Evolutionary conservation across 805 yeast species (phyloP), one percentile per base, ranked within the genome.

Genomic region (Cyberlindnera misumaiensis): DNA sequence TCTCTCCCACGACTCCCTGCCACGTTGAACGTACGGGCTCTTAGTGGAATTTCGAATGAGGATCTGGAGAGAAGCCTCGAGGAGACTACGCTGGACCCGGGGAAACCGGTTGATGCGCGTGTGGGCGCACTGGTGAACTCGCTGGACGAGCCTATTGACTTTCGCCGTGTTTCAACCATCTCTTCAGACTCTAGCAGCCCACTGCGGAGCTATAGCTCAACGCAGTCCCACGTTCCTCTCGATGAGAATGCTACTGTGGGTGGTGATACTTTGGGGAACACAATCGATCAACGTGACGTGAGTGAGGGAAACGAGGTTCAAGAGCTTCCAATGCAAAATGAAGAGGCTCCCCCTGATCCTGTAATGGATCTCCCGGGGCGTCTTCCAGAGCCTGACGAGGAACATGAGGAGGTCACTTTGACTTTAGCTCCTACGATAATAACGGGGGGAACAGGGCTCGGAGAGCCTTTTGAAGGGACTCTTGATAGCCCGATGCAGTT

Each of bases 61-160:
- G 13, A 16, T 17, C 25, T 9, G 35, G 9, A 34, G 36, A 7
- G 31, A 30, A 1, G 30, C 10, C 48, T 41, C 32, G 43, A 52
- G 61, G 36, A 57, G 64, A 28, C 20, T n/a, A 67, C 72, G 2
- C 57, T 72, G 56, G 77, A 72, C 48, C 77, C 77, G 3, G 72
- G 70, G 0, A 66, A 60, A 42, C 62, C 54, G 4, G 40, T 12
- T 5, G 49, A 44, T 33, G 30, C 34, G 28, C 41, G 49, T 12
- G 48, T 51, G 13, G 44, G 45, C 34, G 51, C 49, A 3, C 28
- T 51, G 10, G 49, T 48, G 47, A 39, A 52, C 37, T 54, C 65
- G 3, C 43, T 64, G 20, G 68, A 65, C 44, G 67, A 63, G 18
- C 68, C 70, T 8, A 62, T 66, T 15, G 62, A 59, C 39, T 63